Evolutionary conservation across 1,284 basidiomycete species (phyloP).

Genomic region (Naganishia sp.): DNA sequence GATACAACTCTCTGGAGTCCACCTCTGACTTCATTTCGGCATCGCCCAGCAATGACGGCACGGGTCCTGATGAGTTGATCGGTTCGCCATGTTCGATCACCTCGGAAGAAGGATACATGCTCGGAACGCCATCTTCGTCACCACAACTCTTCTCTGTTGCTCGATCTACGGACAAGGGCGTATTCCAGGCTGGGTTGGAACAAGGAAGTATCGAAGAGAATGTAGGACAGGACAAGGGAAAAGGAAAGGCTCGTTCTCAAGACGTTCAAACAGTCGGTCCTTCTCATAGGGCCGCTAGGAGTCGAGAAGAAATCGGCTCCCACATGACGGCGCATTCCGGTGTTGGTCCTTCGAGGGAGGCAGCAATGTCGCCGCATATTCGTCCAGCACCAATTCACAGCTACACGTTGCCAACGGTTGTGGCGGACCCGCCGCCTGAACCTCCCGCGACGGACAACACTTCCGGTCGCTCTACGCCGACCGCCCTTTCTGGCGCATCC

Average conservation of each 20-base stretch:
- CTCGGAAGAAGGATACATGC: constrained; percentile 18
- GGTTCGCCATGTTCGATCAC: constrained; percentile 20
- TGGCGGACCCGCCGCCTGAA: not conserved
- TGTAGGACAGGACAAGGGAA: not conserved
- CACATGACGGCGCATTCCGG: not conserved
- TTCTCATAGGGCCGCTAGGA: not conserved
- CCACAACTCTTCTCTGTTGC: not conserved
- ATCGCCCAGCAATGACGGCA: constrained; percentile 2
- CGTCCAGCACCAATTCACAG: not conserved
- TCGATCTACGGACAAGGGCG: not conserved
- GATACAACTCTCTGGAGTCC: constrained; percentile 2
- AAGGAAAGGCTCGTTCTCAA: not conserved
- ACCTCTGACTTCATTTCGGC: not conserved
- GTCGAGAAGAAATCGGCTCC: no score
- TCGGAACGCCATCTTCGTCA: constrained; percentile 2
- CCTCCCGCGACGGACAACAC: not conserved
- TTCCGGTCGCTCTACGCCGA: constrained; percentile 14
- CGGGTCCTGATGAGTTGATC: not conserved
- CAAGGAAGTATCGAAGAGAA: no score
- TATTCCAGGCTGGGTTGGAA: not conserved
- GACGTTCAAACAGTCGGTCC: not conserved
- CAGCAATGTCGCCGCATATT: no score
- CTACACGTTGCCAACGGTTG: not conserved
- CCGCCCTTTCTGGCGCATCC: not conserved
- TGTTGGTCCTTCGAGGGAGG: not conserved